These are phyloP conservation scores for Phoma sp. DNA, from an alignment of 2,329 filamentous ascomycete genomes.

Conservation along the genomic window DNA sequence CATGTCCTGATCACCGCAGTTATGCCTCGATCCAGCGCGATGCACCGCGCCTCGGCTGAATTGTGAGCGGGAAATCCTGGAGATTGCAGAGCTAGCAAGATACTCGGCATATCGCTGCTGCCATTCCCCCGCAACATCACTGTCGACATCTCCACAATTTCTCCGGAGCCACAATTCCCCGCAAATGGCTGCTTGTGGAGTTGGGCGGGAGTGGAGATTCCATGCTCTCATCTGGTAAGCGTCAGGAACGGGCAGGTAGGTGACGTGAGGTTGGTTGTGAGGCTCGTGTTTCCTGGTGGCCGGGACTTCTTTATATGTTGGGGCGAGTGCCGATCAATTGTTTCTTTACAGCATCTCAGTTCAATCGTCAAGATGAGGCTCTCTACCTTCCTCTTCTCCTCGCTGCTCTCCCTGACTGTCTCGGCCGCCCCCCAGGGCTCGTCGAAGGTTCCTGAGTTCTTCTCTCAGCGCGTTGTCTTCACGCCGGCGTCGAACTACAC, in stretches of 20 bases:
- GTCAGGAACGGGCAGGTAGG: conserved; percentile 14
- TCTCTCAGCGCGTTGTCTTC: conserved; percentile 50
- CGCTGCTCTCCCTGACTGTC: conserved; percentile 25
- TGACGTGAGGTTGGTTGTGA: conserved; percentile 10
- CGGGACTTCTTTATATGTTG: conserved; percentile 9
- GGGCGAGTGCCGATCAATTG: conserved; percentile 2
- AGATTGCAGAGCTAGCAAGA: conserved; percentile 9
- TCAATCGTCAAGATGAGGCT: conserved; percentile 40
- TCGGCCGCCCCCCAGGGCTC: conserved; percentile 31
- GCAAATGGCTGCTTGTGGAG: conserved; percentile 17
- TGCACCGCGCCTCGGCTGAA: conserved; percentile 16
- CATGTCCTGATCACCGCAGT: conserved; percentile 9
- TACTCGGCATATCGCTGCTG: conserved; percentile 24
- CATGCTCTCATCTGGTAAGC: conserved; percentile 3
- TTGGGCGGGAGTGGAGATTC: conserved; percentile 4
- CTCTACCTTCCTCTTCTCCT: conserved; percentile 33
- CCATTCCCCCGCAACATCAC: conserved; percentile 28
- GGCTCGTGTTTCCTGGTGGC: conserved; percentile 4
- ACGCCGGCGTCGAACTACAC: conserved; percentile 54
- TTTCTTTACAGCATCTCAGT: conserved; percentile 8
- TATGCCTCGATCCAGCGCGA: conserved; percentile 3
- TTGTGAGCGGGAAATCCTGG: conserved; percentile 8
- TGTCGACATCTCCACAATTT: conserved; percentile 24
- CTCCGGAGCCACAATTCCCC: conserved; percentile 30
- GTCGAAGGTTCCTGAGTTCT: conserved; percentile 32